Conservation (phyloP, 257 asterid genomes). For the Lycium ferocissimum region DNA sequence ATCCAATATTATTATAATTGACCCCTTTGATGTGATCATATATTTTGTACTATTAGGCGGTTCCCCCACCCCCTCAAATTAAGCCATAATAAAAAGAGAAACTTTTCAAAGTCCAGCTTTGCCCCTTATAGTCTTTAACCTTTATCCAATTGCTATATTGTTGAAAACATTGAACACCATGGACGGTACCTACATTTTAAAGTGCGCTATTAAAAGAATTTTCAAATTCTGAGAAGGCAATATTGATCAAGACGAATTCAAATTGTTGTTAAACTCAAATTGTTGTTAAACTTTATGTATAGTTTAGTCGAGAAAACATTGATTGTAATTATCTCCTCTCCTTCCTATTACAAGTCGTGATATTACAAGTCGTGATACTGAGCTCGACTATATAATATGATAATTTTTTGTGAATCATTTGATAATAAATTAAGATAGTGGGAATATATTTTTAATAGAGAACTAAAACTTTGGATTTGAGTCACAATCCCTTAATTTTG, state of each 20-base stretch:
- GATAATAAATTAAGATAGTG: not conserved
- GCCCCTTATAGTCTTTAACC: conserved; percentile 3
- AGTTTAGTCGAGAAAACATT: not conserved
- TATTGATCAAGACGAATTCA: not conserved
- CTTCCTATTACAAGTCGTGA: not conserved
- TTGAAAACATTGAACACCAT: conserved; percentile 5
- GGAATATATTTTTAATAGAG: not conserved
- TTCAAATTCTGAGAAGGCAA: not conserved
- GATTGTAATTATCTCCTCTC: accelerated
- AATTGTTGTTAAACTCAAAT: accelerated
- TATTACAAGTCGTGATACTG: not conserved
- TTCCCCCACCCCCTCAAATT: not conserved
- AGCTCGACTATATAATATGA: not conserved
- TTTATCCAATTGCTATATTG: not conserved
- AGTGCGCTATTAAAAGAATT: not conserved
- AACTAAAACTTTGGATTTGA: not conserved
- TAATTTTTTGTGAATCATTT: not conserved
- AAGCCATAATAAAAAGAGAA: not conserved
- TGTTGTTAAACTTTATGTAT: not conserved
- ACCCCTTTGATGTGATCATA: conserved; percentile 43
- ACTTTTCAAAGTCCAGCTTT: conserved; percentile 26
- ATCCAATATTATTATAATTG: conserved; percentile 38
- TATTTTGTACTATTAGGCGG: conserved; percentile 49
- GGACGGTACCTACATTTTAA: conserved; percentile 34
- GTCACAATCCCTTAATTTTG: not conserved